Conservation (phyloP, 768 basidiomycete species). For the Lentinula boryana region DNA sequence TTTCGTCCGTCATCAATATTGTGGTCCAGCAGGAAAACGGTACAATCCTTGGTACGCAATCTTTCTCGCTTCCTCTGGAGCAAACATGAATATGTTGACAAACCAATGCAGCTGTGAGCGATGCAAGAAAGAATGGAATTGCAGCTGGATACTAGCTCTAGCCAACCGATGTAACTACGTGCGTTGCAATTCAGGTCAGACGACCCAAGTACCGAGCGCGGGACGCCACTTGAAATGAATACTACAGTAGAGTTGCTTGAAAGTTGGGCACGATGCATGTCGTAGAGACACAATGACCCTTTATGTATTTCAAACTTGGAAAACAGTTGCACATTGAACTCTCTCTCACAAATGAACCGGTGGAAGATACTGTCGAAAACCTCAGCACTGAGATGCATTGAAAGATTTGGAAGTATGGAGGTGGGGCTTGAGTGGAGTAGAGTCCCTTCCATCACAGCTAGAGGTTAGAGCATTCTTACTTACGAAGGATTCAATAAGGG, state of each 20-base stretch:
- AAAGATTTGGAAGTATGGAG: not conserved
- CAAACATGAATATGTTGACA: not conserved
- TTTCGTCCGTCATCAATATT: conserved; percentile 72
- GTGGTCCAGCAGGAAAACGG: conserved; percentile 45
- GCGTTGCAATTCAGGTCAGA: not conserved
- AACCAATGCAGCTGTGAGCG: conserved; percentile 62
- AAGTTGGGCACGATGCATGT: not conserved
- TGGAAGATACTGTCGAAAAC: not conserved
- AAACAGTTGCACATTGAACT: not conserved
- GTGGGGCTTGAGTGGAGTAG: not conserved
- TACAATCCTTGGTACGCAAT: conserved; percentile 54
- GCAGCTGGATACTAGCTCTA: conserved; percentile 75
- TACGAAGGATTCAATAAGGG: not conserved
- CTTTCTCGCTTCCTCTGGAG: not conserved
- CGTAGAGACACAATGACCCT: not conserved
- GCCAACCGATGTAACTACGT: conserved; percentile 1
- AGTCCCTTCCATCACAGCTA: not conserved
- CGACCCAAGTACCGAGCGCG: not conserved
- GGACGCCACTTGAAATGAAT: not conserved
- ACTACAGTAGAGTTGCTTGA: not conserved
- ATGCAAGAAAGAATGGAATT: conserved; percentile 90
- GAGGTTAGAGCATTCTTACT: not conserved
- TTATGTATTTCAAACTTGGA: not conserved
- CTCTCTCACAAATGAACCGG: not conserved
- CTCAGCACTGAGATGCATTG: not conserved